Evolutionary conservation across 2,329 filamentous ascomycete genomes (phyloP), one percentile per base, ranked within the genome.

Genomic region (Leptographium galeiforme): DNA sequence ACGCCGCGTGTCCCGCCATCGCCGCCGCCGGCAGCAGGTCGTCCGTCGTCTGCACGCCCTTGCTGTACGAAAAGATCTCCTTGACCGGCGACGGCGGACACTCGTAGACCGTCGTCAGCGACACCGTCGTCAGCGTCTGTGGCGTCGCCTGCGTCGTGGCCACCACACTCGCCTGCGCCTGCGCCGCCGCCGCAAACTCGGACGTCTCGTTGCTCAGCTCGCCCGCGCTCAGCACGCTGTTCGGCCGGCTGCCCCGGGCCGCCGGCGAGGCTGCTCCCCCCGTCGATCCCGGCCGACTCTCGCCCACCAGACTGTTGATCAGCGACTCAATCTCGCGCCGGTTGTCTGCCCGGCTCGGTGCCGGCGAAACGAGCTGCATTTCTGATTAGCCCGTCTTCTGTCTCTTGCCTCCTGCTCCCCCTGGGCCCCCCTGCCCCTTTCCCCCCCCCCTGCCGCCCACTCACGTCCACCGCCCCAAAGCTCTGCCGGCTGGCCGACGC

Each of bases 41-140:
- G 62, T 89, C 85, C 25, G 85, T 81, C 16, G 93, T 96, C 68
- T 98, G 94, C 25, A 97, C 89, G 53, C 84, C 90, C 72, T 96
- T 97, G 75, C 87, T 97, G 74, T 98, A 98, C 52, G 89, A 95
- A 64, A 95, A 89, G 56, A 95, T 76, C 68, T 98, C 93, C 59
- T 85, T 81, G 53, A 84, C 79, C 38, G 85, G 82, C 19, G 82
- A 84, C 1, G 87, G 85, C 2, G 85, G 81, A 58, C 82, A 86
- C 67, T 95, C 90, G 68, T 85, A 89, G 56, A 93, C 79, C 38
- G 87, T 89, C 18, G 83, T 81, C 52, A 89, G 74, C 8, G 86
- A 77, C 12, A 81, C 81, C 1, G 89, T 85, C 8, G 82, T 85
- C 19, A 95, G 78, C 4, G 81, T 84, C 63, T 91, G 88, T 16